Evolutionary conservation across 2,329 filamentous ascomycete species (phyloP).

Genomic region (Trichophyton verrucosum): DNA sequence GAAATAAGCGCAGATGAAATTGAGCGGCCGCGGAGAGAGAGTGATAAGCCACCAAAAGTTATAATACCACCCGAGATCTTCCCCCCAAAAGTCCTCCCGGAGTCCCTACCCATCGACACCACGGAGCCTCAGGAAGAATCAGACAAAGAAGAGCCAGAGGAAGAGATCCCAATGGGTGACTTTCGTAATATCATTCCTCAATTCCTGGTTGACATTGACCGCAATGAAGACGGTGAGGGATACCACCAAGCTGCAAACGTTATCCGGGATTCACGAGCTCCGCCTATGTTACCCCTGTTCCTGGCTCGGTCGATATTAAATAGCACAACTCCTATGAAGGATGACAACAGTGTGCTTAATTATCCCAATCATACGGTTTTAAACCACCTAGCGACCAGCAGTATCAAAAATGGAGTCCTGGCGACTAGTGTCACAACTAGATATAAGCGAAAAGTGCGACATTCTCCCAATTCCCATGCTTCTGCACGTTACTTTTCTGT

Average conservation of each 20-base stretch:
- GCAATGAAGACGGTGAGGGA: slow-evolving; percentile 64
- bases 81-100: slow-evolving; percentile 33
- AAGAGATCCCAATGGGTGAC: slow-evolving; percentile 44
- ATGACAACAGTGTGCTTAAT: slow-evolving; percentile 91
- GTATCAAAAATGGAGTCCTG: slow-evolving; percentile 91
- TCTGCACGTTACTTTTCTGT: background rate
- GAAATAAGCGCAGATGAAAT: slow-evolving; percentile 67
- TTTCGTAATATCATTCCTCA: slow-evolving; percentile 68
- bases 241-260: slow-evolving; percentile 65
- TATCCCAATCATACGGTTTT: slow-evolving; percentile 96
- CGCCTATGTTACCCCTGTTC: slow-evolving; percentile 79
- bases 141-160: slow-evolving; percentile 37
- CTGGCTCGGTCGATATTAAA: slow-evolving; percentile 91
- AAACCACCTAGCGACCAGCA: slow-evolving; percentile 93
- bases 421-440: slow-evolving; percentile 95
- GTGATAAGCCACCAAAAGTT: slow-evolving; percentile 24
- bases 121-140: slow-evolving; percentile 31
- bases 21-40: slow-evolving; percentile 24
- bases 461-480: slow-evolving; percentile 2
- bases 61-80: slow-evolving; percentile 29
- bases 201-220: slow-evolving; percentile 72
- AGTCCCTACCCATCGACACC: slow-evolving; percentile 20
- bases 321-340: slow-evolving; percentile 80
- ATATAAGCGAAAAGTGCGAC: slow-evolving; percentile 68
- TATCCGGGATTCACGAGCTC: slow-evolving; percentile 66